Percentiles rank a stretch among this genome's conserved stretches.
These are phyloP conservation scores for Eimeria acervulina DNA, from an alignment of 169 alveolate genomes.

Conservation along the genomic window DNA sequence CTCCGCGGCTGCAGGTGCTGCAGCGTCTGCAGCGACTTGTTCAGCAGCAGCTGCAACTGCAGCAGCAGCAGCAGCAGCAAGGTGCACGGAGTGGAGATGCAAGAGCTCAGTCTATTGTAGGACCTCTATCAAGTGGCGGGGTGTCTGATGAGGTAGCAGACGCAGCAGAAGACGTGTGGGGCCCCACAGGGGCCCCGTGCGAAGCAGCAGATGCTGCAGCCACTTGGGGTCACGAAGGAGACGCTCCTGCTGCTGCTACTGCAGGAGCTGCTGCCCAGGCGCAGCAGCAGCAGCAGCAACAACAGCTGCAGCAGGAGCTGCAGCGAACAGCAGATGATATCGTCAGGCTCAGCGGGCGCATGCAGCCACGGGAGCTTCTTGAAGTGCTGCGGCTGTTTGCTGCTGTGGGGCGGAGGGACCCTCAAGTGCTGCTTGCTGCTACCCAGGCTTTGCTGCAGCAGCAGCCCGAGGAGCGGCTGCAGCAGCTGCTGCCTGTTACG, in stretches of 20 bases:
- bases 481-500: not conserved
- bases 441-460: conserved; percentile 48
- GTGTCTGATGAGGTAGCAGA: not conserved
- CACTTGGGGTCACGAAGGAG: not conserved
- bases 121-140: no score
- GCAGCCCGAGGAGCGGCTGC: not conserved
- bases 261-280: not conserved
- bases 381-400: conserved; percentile 61
- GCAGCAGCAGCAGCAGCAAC: not conserved
- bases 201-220: not conserved
- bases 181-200: not conserved
- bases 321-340: not conserved
- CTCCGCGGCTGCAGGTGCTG: conserved; percentile 42
- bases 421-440: conserved; percentile 31
- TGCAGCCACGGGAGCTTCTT: conserved; percentile 11
- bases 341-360: not conserved
- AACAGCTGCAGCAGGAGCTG: not conserved
- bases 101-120: not conserved
- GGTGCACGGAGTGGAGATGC: not conserved
- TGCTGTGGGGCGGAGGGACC: not conserved
- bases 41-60: conserved; percentile 11
- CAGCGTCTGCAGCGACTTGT: not conserved
- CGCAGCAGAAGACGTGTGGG: not conserved
- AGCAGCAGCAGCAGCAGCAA: conserved; percentile 26
- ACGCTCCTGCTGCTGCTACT: not conserved